Evolutionary conservation across 2,329 filamentous ascomycete species (phyloP), one percentile per base, ranked within the genome.

Genomic region (Colletotrichum liriopes): DNA sequence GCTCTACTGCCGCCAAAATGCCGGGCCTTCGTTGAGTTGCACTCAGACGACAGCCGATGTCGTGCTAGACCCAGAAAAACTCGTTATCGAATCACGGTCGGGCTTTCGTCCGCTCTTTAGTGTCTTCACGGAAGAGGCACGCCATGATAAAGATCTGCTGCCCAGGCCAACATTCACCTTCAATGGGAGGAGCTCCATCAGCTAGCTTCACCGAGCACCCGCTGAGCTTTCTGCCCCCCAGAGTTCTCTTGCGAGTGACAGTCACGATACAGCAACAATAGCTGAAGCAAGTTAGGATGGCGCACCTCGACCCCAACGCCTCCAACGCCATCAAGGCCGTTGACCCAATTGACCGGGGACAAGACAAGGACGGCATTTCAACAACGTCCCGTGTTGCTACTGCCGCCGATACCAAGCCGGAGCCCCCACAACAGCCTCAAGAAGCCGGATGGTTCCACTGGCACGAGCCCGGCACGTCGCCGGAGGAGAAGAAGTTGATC

Each of bases 401-500:
- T 55, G 65, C 32, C 14, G 32, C 54, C 56, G 71, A 66, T 29
- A 52, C 56, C 20, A 73, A 73, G 58, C 62, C 67, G 67, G 62
- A 64, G 56, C 51, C 71, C 71, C 71, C 71, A 73, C 72, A 72
- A 43, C 45, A 54, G 26, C 67, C 29, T 47, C 63, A 72, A 51
- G 41, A 49, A 12, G 54, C 52, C 65, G 74, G 43, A 14, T 83
- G 81, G 80, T 81, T 83, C 63, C 80, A 82, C 60, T 86, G 84
- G 84, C 82, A 85, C 71, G 82, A 84, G 58, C 81, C 82, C 1
- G 80, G 80, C 39, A 84, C 82, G 0, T 80, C 78, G 12, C 77
- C 77, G 2, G 79, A 81, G 71, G 84, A 88, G 75, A 84, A 84
- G 67, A 80, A 78, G 51, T 82, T 89, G 12, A 80, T 87, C 23